Percentiles rank a stretch among this genome's conserved stretches.
Evolutionary conservation across 2,329 filamentous ascomycete genomes (phyloP).

Genomic region (Rhynchosporium graminicola): DNA sequence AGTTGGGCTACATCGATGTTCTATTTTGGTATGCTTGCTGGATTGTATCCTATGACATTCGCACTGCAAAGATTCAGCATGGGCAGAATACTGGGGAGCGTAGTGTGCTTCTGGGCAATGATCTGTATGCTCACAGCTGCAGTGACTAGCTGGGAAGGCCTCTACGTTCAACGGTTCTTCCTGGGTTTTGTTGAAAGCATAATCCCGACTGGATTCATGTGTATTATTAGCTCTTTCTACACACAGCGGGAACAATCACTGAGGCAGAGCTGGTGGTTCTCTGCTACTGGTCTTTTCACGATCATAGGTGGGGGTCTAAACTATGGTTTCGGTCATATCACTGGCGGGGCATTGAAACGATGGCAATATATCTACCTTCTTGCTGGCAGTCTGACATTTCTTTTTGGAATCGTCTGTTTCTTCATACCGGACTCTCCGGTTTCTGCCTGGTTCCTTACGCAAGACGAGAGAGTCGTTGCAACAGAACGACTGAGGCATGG

Average conservation of each 20-base stretch:
- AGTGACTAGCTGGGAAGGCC: slow-evolving; percentile 61
- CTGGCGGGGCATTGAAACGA: slow-evolving; percentile 51
- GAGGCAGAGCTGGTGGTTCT: slow-evolving; percentile 69
- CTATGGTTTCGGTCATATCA: slow-evolving; percentile 68
- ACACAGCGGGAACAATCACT: slow-evolving; percentile 65
- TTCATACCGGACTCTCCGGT: slow-evolving; percentile 65
- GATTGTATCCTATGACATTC: slow-evolving; percentile 73
- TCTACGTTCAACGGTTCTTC: slow-evolving; percentile 68
- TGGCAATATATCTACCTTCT: slow-evolving; percentile 76
- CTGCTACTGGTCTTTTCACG: slow-evolving; percentile 53
- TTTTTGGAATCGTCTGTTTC: slow-evolving; percentile 67
- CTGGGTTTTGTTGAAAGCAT: slow-evolving; percentile 62
- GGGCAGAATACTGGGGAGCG: slow-evolving; percentile 61
- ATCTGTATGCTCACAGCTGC: slow-evolving; percentile 70
- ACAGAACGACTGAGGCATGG: slow-evolving; percentile 63
- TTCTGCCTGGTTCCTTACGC: slow-evolving; percentile 67
- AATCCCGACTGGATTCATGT: slow-evolving; percentile 68
- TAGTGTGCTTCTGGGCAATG: slow-evolving; percentile 66
- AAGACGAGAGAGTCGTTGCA: slow-evolving; percentile 62
- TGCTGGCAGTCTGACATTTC: slow-evolving; percentile 61
- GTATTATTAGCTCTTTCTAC: slow-evolving; percentile 62
- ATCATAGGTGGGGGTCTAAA: slow-evolving; percentile 65
- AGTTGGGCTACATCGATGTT: slow-evolving; percentile 79
- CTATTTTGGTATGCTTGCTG: slow-evolving; percentile 78
- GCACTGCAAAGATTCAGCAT: slow-evolving; percentile 67